Evolutionary conservation across 176 grass and related monocot genomes (phyloP).

Genomic region (Oryza australiensis): DNA sequence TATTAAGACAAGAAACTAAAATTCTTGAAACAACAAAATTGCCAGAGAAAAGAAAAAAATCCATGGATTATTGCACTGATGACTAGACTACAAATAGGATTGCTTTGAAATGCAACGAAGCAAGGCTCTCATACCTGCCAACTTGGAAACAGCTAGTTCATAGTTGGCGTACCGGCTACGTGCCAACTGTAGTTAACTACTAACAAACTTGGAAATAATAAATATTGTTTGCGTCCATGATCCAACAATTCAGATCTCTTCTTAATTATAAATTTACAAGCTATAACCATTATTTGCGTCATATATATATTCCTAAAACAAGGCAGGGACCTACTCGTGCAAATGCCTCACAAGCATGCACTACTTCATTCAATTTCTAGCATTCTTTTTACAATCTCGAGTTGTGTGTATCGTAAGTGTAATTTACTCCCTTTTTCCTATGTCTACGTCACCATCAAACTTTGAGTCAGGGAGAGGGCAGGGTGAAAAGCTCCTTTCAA

Average conservation of each 20-base stretch:
- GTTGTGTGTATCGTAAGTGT: no score
- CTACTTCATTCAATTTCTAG: no score
- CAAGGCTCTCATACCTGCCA: background rate
- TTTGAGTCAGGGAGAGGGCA: background rate
- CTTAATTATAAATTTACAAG: background rate
- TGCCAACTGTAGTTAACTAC: constrained; percentile 1
- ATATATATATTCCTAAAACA: no score
- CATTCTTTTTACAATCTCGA: no score
- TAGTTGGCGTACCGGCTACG: constrained; percentile 6
- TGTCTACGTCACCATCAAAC: background rate
- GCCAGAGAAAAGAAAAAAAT: background rate
- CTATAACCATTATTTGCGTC: background rate
- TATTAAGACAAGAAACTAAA: background rate
- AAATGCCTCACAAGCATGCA: no score
- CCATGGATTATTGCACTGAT: background rate
- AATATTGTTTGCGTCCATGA: background rate
- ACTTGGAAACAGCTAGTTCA: background rate
- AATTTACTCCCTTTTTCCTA: no score
- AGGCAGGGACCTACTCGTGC: no score
- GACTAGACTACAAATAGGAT: constrained; percentile 8
- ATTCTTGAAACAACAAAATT: background rate
- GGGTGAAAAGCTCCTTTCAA: constrained; percentile 23
- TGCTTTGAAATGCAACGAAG: background rate
- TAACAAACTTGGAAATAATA: background rate
- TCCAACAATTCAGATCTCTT: background rate